Conservation (phyloP, 805 yeast genomes). For the Candida berthetii region DNA sequence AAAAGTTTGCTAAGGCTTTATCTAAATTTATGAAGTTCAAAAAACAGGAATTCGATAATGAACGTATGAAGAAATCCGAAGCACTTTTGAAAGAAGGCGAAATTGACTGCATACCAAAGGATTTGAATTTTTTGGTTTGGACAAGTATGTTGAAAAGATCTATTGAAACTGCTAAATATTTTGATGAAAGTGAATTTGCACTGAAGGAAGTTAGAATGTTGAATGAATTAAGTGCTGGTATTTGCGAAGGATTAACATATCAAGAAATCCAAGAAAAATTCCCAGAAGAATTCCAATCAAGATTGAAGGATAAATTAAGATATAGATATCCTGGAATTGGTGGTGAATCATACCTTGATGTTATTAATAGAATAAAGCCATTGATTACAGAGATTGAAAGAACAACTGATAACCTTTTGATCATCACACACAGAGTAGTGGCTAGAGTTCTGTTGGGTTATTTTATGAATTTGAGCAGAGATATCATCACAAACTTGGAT, state of each 20-base stretch:
- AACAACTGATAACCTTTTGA: slow-evolving; percentile 77
- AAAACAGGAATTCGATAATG: slow-evolving; percentile 58
- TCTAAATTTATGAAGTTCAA: slow-evolving; percentile 69
- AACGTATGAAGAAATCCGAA: slow-evolving; percentile 46
- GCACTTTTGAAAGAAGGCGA: slow-evolving; percentile 25
- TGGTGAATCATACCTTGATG: slow-evolving; percentile 94
- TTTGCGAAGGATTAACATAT: slow-evolving; percentile 89
- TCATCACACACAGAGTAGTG: slow-evolving; percentile 88
- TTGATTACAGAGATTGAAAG: slow-evolving; percentile 90
- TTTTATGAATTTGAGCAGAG: slow-evolving; percentile 75
- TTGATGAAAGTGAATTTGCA: slow-evolving; percentile 69
- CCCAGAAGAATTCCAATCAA: slow-evolving; percentile 75
- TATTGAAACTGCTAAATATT: slow-evolving; percentile 68
- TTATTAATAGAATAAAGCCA: slow-evolving; percentile 82
- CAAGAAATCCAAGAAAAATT: slow-evolving; percentile 66
- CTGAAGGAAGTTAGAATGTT: slow-evolving; percentile 88
- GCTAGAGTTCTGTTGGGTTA: slow-evolving; percentile 84
- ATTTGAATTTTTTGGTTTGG: slow-evolving; percentile 85
- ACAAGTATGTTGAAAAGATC: slow-evolving; percentile 81
- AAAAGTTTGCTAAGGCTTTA: slow-evolving; percentile 65
- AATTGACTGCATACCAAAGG: slow-evolving; percentile 38
- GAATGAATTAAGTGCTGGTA: slow-evolving; percentile 91
- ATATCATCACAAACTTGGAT: slow-evolving; percentile 82
- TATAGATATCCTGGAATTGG: slow-evolving; percentile 97
- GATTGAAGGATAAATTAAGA: slow-evolving; percentile 70